Evolutionary conservation across 306 rosid species (phyloP).

Genomic region (Acacia melanoxylon): DNA sequence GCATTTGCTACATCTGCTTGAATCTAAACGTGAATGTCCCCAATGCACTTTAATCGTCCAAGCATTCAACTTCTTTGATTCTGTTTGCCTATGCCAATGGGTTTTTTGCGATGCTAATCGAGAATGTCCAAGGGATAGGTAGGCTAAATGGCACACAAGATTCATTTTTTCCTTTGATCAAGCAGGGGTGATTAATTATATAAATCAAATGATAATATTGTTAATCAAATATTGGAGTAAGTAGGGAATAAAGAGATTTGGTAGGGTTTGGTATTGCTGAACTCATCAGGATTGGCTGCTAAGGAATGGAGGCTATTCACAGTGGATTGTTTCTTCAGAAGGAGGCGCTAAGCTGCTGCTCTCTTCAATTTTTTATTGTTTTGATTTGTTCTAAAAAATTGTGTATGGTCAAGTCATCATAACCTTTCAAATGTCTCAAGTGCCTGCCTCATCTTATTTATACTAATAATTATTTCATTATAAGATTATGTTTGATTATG

Average conservation of each 20-base stretch:
- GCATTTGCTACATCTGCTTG: no score
- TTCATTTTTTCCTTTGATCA: neutral
- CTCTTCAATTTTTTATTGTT: neutral
- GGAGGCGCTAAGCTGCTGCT: neutral
- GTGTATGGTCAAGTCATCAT: neutral
- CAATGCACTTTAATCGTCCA: no score
- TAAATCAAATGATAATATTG: neutral
- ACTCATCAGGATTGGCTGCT: neutral
- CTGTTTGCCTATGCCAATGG: no score
- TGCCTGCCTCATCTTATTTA: no score
- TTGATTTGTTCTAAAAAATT: neutral
- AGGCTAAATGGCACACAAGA: neutral
- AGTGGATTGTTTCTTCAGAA: neutral
- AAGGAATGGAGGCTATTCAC: neutral
- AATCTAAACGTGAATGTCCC: no score
- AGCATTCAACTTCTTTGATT: no score
- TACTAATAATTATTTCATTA: no score
- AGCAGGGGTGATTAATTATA: neutral
- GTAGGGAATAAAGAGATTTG: neutral
- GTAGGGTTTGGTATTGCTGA: neutral
- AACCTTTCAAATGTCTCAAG: no score
- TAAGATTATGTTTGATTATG: no score
- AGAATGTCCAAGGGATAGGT: neutral
- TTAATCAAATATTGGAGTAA: neutral
- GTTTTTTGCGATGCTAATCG: no score